Conservation (phyloP, 2,329 filamentous ascomycete genomes). For the Pseudocercospora eumusae region DNA sequence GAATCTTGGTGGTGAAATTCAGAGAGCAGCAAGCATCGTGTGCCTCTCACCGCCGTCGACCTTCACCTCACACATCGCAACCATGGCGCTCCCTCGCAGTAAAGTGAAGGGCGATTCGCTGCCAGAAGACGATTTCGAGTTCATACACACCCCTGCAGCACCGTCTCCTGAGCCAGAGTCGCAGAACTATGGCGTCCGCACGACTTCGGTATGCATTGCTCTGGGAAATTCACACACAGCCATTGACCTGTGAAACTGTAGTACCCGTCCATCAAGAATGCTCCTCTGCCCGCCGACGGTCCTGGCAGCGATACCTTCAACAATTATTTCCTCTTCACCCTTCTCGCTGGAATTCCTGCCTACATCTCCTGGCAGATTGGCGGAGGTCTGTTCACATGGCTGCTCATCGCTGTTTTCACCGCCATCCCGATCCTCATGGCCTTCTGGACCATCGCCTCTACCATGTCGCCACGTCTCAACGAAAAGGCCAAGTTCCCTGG, state of each 20-base stretch:
- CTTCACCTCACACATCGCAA: background rate
- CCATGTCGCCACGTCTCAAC: slow-evolving; percentile 83
- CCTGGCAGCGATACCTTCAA: slow-evolving; percentile 84
- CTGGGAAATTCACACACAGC: slow-evolving; percentile 12
- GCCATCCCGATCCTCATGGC: slow-evolving; percentile 74
- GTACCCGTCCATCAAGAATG: slow-evolving; percentile 91
- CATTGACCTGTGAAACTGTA: slow-evolving; percentile 41
- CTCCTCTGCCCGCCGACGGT: slow-evolving; percentile 85
- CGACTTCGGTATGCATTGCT: slow-evolving; percentile 53
- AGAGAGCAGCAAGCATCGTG: background rate
- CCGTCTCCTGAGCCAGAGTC: slow-evolving; percentile 53
- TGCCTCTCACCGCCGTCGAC: slow-evolving; percentile 2
- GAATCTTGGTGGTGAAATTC: background rate
- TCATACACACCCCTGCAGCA: slow-evolving; percentile 64
- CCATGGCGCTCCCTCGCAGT: slow-evolving; percentile 13
- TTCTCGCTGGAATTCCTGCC: slow-evolving; percentile 70
- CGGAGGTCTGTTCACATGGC: slow-evolving; percentile 81
- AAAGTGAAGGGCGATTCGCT: slow-evolving; percentile 28
- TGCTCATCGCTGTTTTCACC: slow-evolving; percentile 82
- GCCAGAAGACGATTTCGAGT: slow-evolving; percentile 63
- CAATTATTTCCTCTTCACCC: slow-evolving; percentile 71
- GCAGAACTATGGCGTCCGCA: slow-evolving; percentile 62
- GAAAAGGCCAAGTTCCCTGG: slow-evolving; percentile 88
- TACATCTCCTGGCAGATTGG: slow-evolving; percentile 82
- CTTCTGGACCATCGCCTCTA: slow-evolving; percentile 80